A percentile compares a stretch with the other conserved stretches of the same genome.
Evolutionary conservation across 2,329 filamentous ascomycete species (phyloP).

Genomic region (Phialocephala subalpina): DNA sequence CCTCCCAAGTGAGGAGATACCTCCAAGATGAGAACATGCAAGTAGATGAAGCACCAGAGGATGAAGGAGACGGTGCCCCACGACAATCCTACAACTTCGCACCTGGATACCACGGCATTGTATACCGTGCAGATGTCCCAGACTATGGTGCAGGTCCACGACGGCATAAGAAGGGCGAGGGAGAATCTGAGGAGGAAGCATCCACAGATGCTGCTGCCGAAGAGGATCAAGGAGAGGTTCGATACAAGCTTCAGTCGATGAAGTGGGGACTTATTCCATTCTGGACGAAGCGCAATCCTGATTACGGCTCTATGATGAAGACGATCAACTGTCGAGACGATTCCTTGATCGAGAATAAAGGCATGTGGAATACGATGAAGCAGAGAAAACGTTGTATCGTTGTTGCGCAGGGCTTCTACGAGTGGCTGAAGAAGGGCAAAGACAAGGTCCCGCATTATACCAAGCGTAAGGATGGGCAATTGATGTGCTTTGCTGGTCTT

Average conservation of each 20-base stretch:
- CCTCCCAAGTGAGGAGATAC: slow-evolving; percentile 77
- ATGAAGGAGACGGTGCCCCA: slow-evolving; percentile 64
- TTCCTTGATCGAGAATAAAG: slow-evolving; percentile 75
- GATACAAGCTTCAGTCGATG: slow-evolving; percentile 89
- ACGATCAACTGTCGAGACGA: slow-evolving; percentile 97
- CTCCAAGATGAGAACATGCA: slow-evolving; percentile 79
- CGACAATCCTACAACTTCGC: slow-evolving; percentile 92
- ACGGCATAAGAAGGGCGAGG: slow-evolving; percentile 36
- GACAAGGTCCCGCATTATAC: slow-evolving; percentile 88
- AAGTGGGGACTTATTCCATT: slow-evolving; percentile 95
- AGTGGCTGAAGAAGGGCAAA: slow-evolving; percentile 88
- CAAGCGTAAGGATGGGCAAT: slow-evolving; percentile 79
- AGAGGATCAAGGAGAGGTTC: slow-evolving; percentile 47
- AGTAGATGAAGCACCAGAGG: slow-evolving; percentile 74
- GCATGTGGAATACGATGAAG: slow-evolving; percentile 95
- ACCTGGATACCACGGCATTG: slow-evolving; percentile 83
- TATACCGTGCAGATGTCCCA: slow-evolving; percentile 80
- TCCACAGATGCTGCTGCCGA: slow-evolving; percentile 32
- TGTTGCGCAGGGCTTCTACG: slow-evolving; percentile 91
- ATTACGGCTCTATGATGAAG: slow-evolving; percentile 79
- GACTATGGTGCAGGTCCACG: slow-evolving; percentile 62
- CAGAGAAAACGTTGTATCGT: slow-evolving; percentile 87
- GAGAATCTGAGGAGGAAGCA: slow-evolving; percentile 33
- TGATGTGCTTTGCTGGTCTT: slow-evolving; percentile 87
- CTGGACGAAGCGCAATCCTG: slow-evolving; percentile 86